These are phyloP conservation scores for Candida bentonensis DNA, from an alignment of 805 yeast species.

Conservation along the genomic window DNA sequence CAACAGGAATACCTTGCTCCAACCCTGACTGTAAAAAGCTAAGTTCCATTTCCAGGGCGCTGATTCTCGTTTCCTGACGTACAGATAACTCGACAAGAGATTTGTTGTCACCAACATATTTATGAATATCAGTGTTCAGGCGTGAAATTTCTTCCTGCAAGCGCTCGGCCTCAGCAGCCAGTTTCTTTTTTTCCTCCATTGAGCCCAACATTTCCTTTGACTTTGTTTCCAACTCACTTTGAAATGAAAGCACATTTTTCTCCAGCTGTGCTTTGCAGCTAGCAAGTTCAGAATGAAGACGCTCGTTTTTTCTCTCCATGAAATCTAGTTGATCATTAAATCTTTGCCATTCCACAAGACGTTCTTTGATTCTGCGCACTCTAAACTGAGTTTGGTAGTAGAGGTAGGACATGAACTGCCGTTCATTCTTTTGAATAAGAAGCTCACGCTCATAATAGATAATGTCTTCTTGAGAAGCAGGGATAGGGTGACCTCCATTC, in stretches of 20 bases:
- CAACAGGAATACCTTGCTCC: slow-evolving; percentile 2
- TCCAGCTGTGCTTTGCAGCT: slow-evolving; percentile 5
- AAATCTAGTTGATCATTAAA: slow-evolving; percentile 19
- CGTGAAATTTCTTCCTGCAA: neutral
- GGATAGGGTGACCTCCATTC: slow-evolving; percentile 11
- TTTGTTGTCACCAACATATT: neutral
- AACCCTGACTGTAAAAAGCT: neutral
- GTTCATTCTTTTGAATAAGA: slow-evolving; percentile 41
- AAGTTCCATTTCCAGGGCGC: neutral
- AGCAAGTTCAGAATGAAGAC: slow-evolving; percentile 15
- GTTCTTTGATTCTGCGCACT: slow-evolving; percentile 21
- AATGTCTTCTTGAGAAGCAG: slow-evolving; percentile 16
- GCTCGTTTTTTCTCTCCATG: slow-evolving; percentile 17
- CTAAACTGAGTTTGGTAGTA: slow-evolving; percentile 32
- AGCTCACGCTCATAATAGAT: slow-evolving; percentile 44
- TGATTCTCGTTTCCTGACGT: slow-evolving; percentile 3
- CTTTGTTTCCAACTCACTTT: neutral
- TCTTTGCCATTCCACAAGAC: slow-evolving; percentile 16
- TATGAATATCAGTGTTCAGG: neutral
- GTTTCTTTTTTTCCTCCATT: slow-evolving; percentile 1
- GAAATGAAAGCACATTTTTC: neutral
- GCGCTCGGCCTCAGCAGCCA: slow-evolving; percentile 3
- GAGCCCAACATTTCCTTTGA: neutral
- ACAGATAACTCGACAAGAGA: neutral
- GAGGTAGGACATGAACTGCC: slow-evolving; percentile 43